Conservation (phyloP, 306 rosid species). For the Cucumis sativus region DNA sequence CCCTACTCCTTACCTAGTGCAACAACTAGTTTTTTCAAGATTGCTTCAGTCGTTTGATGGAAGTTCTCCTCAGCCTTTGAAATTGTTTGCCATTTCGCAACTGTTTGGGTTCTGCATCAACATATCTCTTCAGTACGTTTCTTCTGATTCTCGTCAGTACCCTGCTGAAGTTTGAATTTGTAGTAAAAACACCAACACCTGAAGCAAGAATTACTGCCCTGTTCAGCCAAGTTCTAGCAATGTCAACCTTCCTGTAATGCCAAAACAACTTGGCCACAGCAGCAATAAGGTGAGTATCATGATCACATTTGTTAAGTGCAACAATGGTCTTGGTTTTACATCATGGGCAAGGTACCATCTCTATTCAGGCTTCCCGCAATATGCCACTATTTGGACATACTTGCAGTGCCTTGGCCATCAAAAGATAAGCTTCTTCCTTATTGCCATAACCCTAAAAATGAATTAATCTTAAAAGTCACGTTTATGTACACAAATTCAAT, state of each 20-base stretch:
- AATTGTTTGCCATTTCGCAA: slow-evolving; percentile 66
- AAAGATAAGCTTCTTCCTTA: slow-evolving; percentile 69
- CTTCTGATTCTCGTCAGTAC: slow-evolving; percentile 69
- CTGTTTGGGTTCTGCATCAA: slow-evolving; percentile 78
- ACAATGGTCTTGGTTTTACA: slow-evolving; percentile 74
- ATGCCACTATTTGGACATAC: slow-evolving; percentile 84
- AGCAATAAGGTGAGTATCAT: slow-evolving; percentile 73
- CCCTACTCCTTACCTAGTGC: slow-evolving; percentile 70
- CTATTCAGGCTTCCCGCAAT: slow-evolving; percentile 75
- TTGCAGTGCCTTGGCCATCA: slow-evolving; percentile 89
- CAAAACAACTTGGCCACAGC: slow-evolving; percentile 83
- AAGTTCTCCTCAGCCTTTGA: slow-evolving; percentile 82
- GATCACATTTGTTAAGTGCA: slow-evolving; percentile 82
- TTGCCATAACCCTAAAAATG: slow-evolving; percentile 23
- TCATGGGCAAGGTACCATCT: slow-evolving; percentile 89
- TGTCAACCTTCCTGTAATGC: slow-evolving; percentile 82
- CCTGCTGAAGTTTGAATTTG: slow-evolving; percentile 87
- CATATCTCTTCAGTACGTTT: slow-evolving; percentile 59
- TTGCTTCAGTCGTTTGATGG: slow-evolving; percentile 67
- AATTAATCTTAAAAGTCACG: no score
- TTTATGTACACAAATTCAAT: no score
- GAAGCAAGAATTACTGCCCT: slow-evolving; percentile 86
- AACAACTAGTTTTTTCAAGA: slow-evolving; percentile 62
- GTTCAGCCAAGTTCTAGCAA: slow-evolving; percentile 79
- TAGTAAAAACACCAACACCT: slow-evolving; percentile 72